Evolutionary conservation across 2,329 filamentous ascomycete species (phyloP).

Genomic region (Colletotrichum gigasporum): DNA sequence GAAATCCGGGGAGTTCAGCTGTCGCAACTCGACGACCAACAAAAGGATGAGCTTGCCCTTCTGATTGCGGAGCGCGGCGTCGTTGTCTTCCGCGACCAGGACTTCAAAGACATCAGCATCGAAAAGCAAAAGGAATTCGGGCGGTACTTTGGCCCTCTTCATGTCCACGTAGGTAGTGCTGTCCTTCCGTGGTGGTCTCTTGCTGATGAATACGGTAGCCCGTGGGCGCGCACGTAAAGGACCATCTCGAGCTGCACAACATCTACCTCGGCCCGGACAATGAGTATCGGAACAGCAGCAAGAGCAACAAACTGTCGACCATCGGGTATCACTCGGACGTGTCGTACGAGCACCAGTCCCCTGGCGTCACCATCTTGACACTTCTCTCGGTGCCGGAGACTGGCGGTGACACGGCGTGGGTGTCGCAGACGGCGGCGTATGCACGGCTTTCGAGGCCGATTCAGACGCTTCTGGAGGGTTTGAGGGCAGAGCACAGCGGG

Average conservation of each 20-base stretch:
- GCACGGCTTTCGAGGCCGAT: constrained; percentile 47
- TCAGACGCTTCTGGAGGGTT: constrained; percentile 45
- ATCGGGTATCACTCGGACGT: constrained; percentile 52
- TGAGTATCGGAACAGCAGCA: constrained; percentile 47
- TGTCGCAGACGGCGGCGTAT: constrained; percentile 48
- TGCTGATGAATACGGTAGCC: constrained; percentile 39
- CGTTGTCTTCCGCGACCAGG: constrained; percentile 47
- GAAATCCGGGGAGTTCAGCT: constrained; percentile 52
- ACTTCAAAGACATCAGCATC: constrained; percentile 37
- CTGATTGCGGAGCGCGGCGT: constrained; percentile 52
- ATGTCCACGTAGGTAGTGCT: constrained; percentile 49
- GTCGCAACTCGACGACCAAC: constrained; percentile 46
- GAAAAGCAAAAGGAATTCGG: constrained; percentile 23
- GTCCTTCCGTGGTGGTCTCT: neutral
- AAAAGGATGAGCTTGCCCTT: constrained; percentile 52
- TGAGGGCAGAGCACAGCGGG: constrained; percentile 50
- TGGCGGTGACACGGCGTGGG: constrained; percentile 50
- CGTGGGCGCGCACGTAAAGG: constrained; percentile 52
- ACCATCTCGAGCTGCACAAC: constrained; percentile 54
- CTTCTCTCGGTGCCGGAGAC: constrained; percentile 46
- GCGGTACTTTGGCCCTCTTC: constrained; percentile 46
- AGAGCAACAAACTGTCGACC: constrained; percentile 46
- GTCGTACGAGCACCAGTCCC: constrained; percentile 52
- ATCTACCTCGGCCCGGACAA: constrained; percentile 58
- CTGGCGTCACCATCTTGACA: constrained; percentile 51